Evolutionary conservation across 495 filamentous ascomycete genomes (phyloP), one percentile per base, ranked within the genome.

Genomic region (Aspergillus wentii): DNA sequence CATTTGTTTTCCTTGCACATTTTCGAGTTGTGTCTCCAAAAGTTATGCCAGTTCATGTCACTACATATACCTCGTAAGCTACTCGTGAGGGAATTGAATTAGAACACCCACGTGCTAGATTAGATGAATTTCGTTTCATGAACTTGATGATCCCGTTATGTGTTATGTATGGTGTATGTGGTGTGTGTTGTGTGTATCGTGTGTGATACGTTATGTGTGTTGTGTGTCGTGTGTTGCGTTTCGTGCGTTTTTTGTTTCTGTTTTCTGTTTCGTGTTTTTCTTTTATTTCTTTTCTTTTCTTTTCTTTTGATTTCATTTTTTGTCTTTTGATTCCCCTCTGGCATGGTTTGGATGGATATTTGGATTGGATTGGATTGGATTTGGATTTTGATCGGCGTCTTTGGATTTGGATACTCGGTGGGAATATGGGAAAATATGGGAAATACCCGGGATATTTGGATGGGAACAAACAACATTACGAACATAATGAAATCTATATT

Each of bases 41-140:
- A 57, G 58, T 60, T 63, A 41, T 56, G 43, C 46, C 43, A 40
- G 55, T 48, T 57, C 43, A 52, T 42, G 38, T 57, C 44, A 49
- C 36, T 51, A 57, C 57, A 59, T 60, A 57, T 46, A 49, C 44
- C 51, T 35, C 49, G 62, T 68, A 68, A 55, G 34, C 39, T 43
- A 30, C 21, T 27, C n/a, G 40, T 40, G 46, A 50, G 44, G 41
- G 34, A 36, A 10, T 41, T 37, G 31, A 49, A 58, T n/a, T n/a
- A n/a, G 43, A 54, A 52, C 34, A 40, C 48, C 47, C 54, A 49
- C 39, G 53, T 55, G 57, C 61, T 69, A 66, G 63, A 67, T 57
- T 68, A 68, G 64, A 69, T 57, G 47, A 68, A 62, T 64, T 38
- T 67, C 47, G 53, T 55, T 59, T 50, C 48, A 62, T 62, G 55